phyloP scores from a whole-genome alignment of 129 eudicot genomes.

The Sambucus nigra region DNA sequence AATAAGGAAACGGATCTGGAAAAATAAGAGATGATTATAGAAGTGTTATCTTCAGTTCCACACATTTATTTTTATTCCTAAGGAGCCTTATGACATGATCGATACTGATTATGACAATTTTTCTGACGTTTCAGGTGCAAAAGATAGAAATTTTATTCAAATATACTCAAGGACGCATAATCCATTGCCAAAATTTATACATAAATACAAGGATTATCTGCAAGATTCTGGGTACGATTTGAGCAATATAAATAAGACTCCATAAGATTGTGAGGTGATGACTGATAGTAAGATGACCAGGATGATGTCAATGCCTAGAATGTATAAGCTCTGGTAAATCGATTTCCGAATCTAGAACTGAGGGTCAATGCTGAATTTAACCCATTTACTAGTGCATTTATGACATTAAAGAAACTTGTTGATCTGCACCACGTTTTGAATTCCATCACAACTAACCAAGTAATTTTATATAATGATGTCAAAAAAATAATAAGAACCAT shows the following conservation, averaged over 20 bases:
- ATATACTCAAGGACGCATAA: constrained; percentile 85
- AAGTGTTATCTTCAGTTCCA: constrained; percentile 88
- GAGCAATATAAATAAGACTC: constrained; percentile 69
- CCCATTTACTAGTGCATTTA: constrained; percentile 82
- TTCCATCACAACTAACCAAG: too few relatives aligned
- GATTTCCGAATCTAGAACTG: constrained; percentile 77
- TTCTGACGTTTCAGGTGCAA: constrained; percentile 90
- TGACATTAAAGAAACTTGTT: constrained; percentile 74
- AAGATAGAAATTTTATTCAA: constrained; percentile 79
- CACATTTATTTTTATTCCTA: constrained; percentile 83
- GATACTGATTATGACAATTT: constrained; percentile 88
- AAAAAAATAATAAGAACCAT: too few relatives aligned
- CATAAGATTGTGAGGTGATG: constrained; percentile 80
- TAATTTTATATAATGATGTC: too few relatives aligned
- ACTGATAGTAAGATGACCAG: constrained; percentile 66
- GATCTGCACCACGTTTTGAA: too few relatives aligned
- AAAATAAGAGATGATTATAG: constrained; percentile 55
- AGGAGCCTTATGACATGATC: constrained; percentile 84
- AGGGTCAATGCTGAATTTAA: constrained; percentile 39
- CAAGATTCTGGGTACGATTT: constrained; percentile 68
- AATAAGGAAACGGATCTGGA: constrained; percentile 44
- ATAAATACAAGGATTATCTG: constrained; percentile 63
- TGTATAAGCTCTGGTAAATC: constrained; percentile 79
- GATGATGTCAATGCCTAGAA: constrained; percentile 86
- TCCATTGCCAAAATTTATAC: constrained; percentile 73